Percentiles rank a stretch among this genome's conserved stretches.
Conservation (phyloP, 768 basidiomycete genomes). For the Leucocoprinus sp. region DNA sequence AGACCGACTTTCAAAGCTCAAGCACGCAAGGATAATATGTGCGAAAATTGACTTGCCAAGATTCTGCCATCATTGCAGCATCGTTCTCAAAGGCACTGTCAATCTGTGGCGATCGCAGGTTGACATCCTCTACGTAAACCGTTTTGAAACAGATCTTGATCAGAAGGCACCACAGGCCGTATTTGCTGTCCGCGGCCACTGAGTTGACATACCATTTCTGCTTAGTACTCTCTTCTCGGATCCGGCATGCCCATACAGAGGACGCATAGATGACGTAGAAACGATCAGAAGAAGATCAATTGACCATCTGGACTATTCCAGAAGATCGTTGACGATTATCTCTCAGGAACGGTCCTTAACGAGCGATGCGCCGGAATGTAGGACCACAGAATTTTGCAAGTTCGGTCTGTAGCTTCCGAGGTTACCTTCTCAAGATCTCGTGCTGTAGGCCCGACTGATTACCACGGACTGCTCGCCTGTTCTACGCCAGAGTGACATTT, state of each 20-base stretch:
- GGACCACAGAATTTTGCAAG: not conserved
- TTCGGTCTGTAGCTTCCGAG: not conserved
- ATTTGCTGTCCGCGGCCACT: conserved; percentile 4
- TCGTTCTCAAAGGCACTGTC: not conserved
- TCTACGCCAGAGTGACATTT: not conserved
- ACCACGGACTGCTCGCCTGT: not conserved
- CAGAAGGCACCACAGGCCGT: not conserved
- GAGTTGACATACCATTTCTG: not conserved
- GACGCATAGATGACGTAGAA: not conserved
- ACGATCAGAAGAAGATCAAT: not conserved
- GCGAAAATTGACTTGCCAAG: not conserved
- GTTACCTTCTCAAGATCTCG: not conserved
- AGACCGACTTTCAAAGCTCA: no score
- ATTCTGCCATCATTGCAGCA: not conserved
- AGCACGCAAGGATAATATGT: not conserved
- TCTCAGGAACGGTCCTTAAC: not conserved
- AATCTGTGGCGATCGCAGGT: not conserved
- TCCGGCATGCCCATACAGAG: not conserved
- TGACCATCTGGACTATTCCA: conserved; percentile 1
- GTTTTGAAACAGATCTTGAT: not conserved
- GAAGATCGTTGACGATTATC: not conserved
- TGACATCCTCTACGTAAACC: conserved; percentile 4
- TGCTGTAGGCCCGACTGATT: not conserved
- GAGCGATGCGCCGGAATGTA: not conserved
- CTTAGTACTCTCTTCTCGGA: conserved; percentile 1